Percentiles rank a stretch among this genome's conserved stretches.
These are phyloP conservation scores for Pythium graminicola DNA, from an alignment of 352 stramenopile species.

Conservation along the genomic window DNA sequence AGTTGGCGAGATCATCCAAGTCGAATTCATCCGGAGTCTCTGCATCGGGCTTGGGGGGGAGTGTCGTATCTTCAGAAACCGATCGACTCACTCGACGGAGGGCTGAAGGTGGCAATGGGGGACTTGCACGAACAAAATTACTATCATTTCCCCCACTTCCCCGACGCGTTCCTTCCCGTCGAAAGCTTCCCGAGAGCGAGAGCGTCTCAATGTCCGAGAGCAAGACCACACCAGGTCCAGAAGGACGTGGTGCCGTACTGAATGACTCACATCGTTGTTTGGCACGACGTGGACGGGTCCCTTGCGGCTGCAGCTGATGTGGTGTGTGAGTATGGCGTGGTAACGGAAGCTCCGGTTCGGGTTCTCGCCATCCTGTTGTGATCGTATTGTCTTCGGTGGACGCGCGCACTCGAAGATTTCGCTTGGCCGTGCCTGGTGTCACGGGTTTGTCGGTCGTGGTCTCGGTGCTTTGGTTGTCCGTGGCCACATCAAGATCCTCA, in stretches of 20 bases:
- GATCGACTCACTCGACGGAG: constrained; percentile 43
- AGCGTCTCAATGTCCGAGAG: constrained; percentile 58
- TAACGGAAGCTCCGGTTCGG: constrained; percentile 12
- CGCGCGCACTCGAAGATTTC: constrained; percentile 16
- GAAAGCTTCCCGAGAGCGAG: constrained; percentile 54
- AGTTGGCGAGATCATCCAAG: constrained; percentile 64
- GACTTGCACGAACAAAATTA: constrained; percentile 19
- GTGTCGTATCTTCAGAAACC: constrained; percentile 48
- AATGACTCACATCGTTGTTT: constrained; percentile 43
- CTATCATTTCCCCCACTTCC: neutral
- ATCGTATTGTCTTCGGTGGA: constrained; percentile 22
- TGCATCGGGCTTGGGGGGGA: constrained; percentile 3
- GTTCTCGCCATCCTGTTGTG: constrained; percentile 17
- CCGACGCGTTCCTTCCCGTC: constrained; percentile 22
- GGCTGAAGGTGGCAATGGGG: constrained; percentile 11
- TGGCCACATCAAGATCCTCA: constrained; percentile 11
- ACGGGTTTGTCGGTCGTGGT: neutral
- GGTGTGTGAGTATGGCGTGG: neutral
- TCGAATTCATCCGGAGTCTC: constrained; percentile 21
- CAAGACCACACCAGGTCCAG: constrained; percentile 40
- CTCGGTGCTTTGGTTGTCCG: neutral
- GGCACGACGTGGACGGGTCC: constrained; percentile 9
- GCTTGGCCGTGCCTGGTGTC: neutral
- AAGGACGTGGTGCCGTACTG: neutral
- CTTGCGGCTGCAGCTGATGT: neutral